A percentile compares a stretch with the other conserved stretches of the same genome.
Conservation (phyloP, 2,329 filamentous ascomycete species). For the Acarospora socialis region DNA sequence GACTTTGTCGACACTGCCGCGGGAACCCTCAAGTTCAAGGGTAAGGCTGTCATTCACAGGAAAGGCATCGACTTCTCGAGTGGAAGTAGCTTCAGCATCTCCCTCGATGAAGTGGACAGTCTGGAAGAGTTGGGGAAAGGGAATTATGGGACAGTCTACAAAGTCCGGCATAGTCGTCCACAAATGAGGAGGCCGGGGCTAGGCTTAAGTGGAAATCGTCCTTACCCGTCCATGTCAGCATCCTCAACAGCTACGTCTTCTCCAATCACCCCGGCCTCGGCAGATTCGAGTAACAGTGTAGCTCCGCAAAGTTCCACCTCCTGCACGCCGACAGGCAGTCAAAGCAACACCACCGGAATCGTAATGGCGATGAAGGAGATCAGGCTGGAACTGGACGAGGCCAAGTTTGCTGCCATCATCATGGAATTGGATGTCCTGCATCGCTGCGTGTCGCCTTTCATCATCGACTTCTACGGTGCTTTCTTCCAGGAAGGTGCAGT, state of each 20-base stretch:
- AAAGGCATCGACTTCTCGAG: conserved; percentile 85
- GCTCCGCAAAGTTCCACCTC: conserved; percentile 16
- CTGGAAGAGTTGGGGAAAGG: conserved; percentile 90
- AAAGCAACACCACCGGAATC: conserved; percentile 49
- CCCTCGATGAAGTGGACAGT: conserved; percentile 86
- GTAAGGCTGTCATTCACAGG: conserved; percentile 78
- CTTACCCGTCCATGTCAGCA: conserved; percentile 1
- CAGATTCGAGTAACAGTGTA: conserved; percentile 4
- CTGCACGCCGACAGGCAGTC: conserved; percentile 20
- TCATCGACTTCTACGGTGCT: conserved; percentile 96
- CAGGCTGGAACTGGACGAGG: conserved; percentile 83
- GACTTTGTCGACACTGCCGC: conserved; percentile 86
- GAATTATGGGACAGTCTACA: conserved; percentile 97
- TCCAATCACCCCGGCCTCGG: not conserved
- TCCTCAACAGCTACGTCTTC: not conserved
- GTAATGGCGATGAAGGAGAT: conserved; percentile 99
- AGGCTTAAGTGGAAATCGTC: conserved; percentile 29
- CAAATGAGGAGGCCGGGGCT: conserved; percentile 45
- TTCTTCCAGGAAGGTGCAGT: conserved; percentile 98
- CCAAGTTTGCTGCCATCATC: conserved; percentile 91
- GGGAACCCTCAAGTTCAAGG: conserved; percentile 82
- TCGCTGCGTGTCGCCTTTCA: conserved; percentile 86
- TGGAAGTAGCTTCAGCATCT: conserved; percentile 83
- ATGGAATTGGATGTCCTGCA: conserved; percentile 96
- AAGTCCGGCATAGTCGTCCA: conserved; percentile 72